These are phyloP conservation scores for Dictyophora rubrovolvata DNA, from an alignment of 768 basidiomycete species.

Conservation along the genomic window DNA sequence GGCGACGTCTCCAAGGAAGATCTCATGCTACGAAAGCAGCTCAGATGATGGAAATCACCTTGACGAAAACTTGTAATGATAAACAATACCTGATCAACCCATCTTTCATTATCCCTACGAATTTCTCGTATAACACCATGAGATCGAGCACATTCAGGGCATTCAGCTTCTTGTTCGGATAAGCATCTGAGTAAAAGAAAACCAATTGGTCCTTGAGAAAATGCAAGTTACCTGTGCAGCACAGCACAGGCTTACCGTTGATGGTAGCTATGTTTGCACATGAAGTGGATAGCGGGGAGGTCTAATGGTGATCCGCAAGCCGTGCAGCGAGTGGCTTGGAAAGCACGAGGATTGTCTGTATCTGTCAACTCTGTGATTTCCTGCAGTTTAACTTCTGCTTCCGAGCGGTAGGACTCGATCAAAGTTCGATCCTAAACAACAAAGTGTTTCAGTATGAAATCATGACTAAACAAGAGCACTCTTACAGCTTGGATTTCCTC, in stretches of 20 bases:
- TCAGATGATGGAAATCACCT: neutral
- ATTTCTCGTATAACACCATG: slow-evolving; percentile 89
- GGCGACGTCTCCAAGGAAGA: slow-evolving; percentile 68
- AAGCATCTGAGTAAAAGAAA: slow-evolving; percentile 51
- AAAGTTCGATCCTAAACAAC: slow-evolving; percentile 66
- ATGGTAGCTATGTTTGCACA: slow-evolving; percentile 97
- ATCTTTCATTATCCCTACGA: slow-evolving; percentile 69
- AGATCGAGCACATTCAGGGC: slow-evolving; percentile 78
- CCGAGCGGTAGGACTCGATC: slow-evolving; percentile 78
- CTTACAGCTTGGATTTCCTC: slow-evolving; percentile 74
- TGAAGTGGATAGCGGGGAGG: slow-evolving; percentile 89
- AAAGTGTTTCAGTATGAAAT: neutral
- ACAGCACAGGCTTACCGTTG: slow-evolving; percentile 51
- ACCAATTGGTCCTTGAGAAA: neutral
- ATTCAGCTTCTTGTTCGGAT: slow-evolving; percentile 82
- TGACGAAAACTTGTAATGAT: neutral
- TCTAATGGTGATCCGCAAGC: slow-evolving; percentile 84
- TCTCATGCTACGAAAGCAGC: slow-evolving; percentile 38
- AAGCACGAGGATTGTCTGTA: slow-evolving; percentile 69
- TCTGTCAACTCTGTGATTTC: slow-evolving; percentile 78
- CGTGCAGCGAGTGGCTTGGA: slow-evolving; percentile 91
- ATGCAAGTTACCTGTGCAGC: neutral
- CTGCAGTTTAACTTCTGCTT: slow-evolving; percentile 69
- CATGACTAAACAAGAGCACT: slow-evolving; percentile 10
- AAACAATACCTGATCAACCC: slow-evolving; percentile 51